phyloP scores from a whole-genome alignment of 2,329 filamentous ascomycete genomes.

The Ophiocordyceps unilateralis region DNA sequence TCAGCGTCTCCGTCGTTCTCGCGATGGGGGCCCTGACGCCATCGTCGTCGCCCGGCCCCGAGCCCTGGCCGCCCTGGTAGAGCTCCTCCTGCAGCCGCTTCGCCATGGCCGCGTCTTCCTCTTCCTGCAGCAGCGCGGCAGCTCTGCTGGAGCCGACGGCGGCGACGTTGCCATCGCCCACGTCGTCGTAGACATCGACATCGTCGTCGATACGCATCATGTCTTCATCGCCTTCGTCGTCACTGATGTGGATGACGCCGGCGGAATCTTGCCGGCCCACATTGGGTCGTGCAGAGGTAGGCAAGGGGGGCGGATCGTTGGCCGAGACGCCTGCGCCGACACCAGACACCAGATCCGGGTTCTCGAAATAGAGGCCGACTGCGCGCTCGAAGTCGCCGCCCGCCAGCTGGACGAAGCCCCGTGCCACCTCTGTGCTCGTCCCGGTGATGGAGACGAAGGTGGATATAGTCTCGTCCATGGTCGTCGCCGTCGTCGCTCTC shows the following conservation, averaged over 20 bases:
- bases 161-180: constrained; percentile 19
- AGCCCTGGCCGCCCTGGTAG: constrained; percentile 39
- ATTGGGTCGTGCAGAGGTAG: constrained; percentile 13
- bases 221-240: constrained; percentile 45
- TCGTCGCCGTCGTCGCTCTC: neutral
- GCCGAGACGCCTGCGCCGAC: constrained; percentile 13
- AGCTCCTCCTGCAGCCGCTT: constrained; percentile 82
- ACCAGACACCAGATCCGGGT: constrained; percentile 46
- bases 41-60: constrained; percentile 24
- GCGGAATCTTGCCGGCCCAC: constrained; percentile 16
- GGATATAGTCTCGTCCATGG: constrained; percentile 57
- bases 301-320: constrained; percentile 6
- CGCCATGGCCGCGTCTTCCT: constrained; percentile 89
- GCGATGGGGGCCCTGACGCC: constrained; percentile 80
- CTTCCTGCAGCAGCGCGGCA: constrained; percentile 38
- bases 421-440: constrained; percentile 54
- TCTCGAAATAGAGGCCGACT: constrained; percentile 80
- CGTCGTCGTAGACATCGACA: constrained; percentile 8
- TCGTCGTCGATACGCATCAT: constrained; percentile 6
- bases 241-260: constrained; percentile 53
- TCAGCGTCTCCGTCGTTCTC: constrained; percentile 77
- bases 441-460: constrained; percentile 73
- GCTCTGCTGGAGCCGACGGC: constrained; percentile 9
- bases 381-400: constrained; percentile 72
- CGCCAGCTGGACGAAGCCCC: constrained; percentile 71